These are phyloP conservation scores for Agrocybe chaxingu DNA, from an alignment of 768 basidiomycete genomes.

Conservation along the genomic window DNA sequence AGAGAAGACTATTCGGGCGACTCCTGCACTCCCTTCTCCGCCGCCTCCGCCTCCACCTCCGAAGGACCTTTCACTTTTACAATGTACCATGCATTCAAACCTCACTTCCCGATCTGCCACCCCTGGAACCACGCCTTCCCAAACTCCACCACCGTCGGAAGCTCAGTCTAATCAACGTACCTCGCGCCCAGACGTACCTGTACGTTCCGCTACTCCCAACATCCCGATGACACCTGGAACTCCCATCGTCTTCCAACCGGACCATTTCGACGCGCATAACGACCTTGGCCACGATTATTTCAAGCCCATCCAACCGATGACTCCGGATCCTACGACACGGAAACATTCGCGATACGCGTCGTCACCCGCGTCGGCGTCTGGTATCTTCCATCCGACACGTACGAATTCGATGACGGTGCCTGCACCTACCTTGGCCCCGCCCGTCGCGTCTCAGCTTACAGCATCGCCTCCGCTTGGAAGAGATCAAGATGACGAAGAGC, in stretches of 20 bases:
- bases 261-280: slow-evolving; percentile 18
- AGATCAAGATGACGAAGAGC: background rate
- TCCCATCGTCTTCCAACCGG: background rate
- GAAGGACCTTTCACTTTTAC: background rate
- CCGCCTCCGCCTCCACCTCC: background rate
- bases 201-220: too few species aligned
- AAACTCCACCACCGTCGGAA: background rate
- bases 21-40: background rate
- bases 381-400: slow-evolving; percentile 11
- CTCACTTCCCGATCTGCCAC: slow-evolving; percentile 1
- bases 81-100: slow-evolving; percentile 1
- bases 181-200: too few species aligned
- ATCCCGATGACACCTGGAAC: too few species aligned
- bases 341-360: background rate
- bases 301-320: slow-evolving; percentile 6
- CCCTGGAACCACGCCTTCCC: slow-evolving; percentile 10
- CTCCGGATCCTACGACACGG: too few species aligned
- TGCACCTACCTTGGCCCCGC: slow-evolving; percentile 33
- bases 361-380: slow-evolving; percentile 8
- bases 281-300: slow-evolving; percentile 39
- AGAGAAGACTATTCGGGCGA: background rate
- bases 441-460: slow-evolving; percentile 25
- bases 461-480: slow-evolving; percentile 4
- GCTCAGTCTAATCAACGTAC: too few species aligned
- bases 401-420: slow-evolving; percentile 24